phyloP scores from a whole-genome alignment of 2,329 filamentous ascomycete species.

The Geoglossum cookeanum region DNA sequence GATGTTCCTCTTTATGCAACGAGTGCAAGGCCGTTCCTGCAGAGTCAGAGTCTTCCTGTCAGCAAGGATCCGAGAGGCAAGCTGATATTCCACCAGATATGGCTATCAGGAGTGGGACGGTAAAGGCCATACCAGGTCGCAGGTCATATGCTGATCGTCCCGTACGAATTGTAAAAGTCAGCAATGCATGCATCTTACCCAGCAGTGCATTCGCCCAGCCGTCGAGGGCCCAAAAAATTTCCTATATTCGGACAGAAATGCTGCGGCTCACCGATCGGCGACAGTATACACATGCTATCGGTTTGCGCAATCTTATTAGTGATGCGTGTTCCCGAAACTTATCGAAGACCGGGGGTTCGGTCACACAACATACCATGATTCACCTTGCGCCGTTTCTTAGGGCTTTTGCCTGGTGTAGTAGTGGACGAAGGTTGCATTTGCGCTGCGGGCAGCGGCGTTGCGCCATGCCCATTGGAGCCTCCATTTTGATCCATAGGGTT shows the following conservation, averaged over 20 bases:
- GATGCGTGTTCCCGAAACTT: background rate
- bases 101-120: background rate
- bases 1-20: constrained; percentile 97
- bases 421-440: constrained; percentile 11
- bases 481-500: background rate
- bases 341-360: constrained; percentile 4
- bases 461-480: constrained; percentile 3
- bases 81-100: constrained; percentile 1
- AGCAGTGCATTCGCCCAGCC: background rate
- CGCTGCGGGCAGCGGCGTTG: constrained; percentile 6
- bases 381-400: constrained; percentile 33
- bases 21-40: constrained; percentile 85
- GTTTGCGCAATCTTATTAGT: background rate
- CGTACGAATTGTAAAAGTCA: constrained; percentile 15
- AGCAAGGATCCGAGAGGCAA: constrained; percentile 9
- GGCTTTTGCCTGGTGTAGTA: constrained; percentile 9
- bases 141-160: constrained; percentile 29
- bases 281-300: constrained; percentile 31
- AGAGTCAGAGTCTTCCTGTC: constrained; percentile 15
- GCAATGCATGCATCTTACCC: constrained; percentile 10
- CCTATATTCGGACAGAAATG: background rate
- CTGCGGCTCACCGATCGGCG: constrained; percentile 28
- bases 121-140: constrained; percentile 25
- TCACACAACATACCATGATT: constrained; percentile 25
- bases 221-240: background rate